Conservation (phyloP, 164 flowering plant genomes). For the Magnolia changhungtana region DNA sequence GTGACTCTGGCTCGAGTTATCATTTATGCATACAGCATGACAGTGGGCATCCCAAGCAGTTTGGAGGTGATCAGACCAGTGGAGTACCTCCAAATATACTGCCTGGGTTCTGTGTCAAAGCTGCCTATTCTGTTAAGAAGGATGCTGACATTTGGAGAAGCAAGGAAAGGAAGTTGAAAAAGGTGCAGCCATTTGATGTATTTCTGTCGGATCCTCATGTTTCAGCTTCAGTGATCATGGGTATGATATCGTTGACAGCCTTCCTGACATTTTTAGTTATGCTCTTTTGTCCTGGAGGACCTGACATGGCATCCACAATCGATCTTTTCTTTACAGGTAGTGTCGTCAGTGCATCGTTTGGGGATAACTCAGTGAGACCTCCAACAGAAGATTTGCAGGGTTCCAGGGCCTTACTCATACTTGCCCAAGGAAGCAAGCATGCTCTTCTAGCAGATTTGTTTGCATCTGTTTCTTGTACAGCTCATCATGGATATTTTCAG, state of each 20-base stretch:
- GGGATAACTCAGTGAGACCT: constrained; percentile 44
- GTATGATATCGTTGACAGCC: constrained; percentile 32
- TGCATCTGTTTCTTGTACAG: constrained; percentile 63
- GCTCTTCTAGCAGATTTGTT: constrained; percentile 63
- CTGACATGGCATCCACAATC: background rate
- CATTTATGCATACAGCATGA: constrained; percentile 57
- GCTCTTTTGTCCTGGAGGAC: background rate
- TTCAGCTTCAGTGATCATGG: constrained; percentile 63
- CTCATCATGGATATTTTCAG: constrained; percentile 88
- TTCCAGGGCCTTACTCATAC: constrained; percentile 27
- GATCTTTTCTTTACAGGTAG: constrained; percentile 42
- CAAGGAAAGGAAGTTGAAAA: constrained; percentile 53
- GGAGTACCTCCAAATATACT: constrained; percentile 44
- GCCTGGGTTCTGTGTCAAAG: constrained; percentile 58
- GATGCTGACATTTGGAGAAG: constrained; percentile 70
- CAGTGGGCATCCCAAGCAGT: constrained; percentile 44
- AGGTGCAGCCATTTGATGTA: constrained; percentile 76
- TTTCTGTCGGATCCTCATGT: constrained; percentile 76
- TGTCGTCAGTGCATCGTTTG: constrained; percentile 46
- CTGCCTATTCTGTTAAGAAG: constrained; percentile 57
- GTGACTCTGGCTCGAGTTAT: constrained; percentile 65
- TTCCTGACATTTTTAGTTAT: background rate
- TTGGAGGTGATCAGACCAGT: constrained; percentile 29
- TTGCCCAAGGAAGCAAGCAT: constrained; percentile 36
- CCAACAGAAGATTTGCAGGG: constrained; percentile 26